Conservation (phyloP, 73 alveolate species). For the Blepharisma stoltei region DNA sequence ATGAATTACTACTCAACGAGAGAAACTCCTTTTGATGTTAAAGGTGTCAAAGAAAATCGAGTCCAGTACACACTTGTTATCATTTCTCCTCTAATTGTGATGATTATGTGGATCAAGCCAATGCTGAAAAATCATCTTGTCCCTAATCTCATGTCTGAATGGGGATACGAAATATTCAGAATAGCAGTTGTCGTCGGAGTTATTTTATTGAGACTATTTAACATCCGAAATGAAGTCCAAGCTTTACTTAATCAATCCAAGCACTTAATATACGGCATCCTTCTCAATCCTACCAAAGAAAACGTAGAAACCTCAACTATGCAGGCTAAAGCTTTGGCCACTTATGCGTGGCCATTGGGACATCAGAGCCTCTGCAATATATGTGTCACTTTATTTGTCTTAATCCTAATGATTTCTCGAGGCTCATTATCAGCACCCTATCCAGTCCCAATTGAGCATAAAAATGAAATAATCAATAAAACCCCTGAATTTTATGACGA, state of each 20-base stretch:
- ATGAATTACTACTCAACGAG: slow-evolving; percentile 5
- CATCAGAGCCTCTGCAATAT: slow-evolving; percentile 5
- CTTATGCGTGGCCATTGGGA: slow-evolving; percentile 27
- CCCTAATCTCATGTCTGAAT: background rate
- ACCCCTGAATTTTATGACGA: slow-evolving; percentile 1
- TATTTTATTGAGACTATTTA: background rate
- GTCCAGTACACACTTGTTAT: background rate
- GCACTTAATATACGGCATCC: background rate
- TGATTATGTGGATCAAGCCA: background rate
- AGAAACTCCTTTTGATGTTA: background rate
- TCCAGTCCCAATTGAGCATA: background rate
- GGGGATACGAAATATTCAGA: background rate
- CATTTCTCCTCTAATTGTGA: background rate
- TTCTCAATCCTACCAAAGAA: background rate
- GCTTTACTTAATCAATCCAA: slow-evolving; percentile 13
- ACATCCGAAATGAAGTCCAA: slow-evolving; percentile 19
- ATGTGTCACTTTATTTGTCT: background rate
- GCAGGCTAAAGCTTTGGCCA: slow-evolving; percentile 1
- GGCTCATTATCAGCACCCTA: background rate
- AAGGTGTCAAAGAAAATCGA: background rate
- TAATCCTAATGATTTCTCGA: background rate
- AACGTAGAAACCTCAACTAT: background rate
- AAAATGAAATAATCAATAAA: background rate
- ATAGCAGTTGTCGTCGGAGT: background rate
- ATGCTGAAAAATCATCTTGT: background rate